Evolutionary conservation across 1,284 basidiomycete genomes (phyloP).

Genomic region (Peniophora sp.): DNA sequence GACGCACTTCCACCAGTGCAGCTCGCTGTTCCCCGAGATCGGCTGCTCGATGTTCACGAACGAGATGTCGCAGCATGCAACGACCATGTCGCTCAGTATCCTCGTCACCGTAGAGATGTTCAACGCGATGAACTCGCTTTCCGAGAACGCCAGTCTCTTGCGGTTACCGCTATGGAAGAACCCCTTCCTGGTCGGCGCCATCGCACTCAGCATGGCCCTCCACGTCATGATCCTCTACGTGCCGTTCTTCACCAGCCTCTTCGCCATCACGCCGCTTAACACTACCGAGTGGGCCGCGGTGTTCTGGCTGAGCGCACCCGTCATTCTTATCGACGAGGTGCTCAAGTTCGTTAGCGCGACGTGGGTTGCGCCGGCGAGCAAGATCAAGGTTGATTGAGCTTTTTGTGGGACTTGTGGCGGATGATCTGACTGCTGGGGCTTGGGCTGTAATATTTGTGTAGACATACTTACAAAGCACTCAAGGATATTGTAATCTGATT

Average conservation of each 20-base stretch:
- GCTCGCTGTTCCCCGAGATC: constrained; percentile 73
- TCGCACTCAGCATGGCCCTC: constrained; percentile 83
- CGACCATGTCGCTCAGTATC: constrained; percentile 94
- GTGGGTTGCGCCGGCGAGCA: constrained; percentile 37
- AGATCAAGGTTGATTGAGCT: constrained; percentile 32
- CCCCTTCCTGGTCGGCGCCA: constrained; percentile 83
- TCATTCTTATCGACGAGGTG: constrained; percentile 85
- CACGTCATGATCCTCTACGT: constrained; percentile 95
- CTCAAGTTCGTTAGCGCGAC: constrained; percentile 75
- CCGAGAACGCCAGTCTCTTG: constrained; percentile 94
- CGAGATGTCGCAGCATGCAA: constrained; percentile 77
- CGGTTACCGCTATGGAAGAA: constrained; percentile 91
- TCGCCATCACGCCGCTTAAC: constrained; percentile 89
- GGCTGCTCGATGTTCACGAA: constrained; percentile 94
- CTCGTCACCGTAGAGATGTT: constrained; percentile 97
- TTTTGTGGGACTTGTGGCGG: no score
- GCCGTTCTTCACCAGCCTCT: constrained; percentile 90
- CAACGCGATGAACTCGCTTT: constrained; percentile 97
- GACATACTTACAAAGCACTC: no score
- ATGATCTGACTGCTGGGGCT: no score
- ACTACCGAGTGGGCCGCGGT: constrained; percentile 96
- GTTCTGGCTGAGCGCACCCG: constrained; percentile 80
- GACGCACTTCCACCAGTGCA: constrained; percentile 94
- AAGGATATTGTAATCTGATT: no score
- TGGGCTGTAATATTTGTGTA: no score